phyloP scores from a whole-genome alignment of 1,284 basidiomycete species.

The Ceratobasidium sp. region DNA sequence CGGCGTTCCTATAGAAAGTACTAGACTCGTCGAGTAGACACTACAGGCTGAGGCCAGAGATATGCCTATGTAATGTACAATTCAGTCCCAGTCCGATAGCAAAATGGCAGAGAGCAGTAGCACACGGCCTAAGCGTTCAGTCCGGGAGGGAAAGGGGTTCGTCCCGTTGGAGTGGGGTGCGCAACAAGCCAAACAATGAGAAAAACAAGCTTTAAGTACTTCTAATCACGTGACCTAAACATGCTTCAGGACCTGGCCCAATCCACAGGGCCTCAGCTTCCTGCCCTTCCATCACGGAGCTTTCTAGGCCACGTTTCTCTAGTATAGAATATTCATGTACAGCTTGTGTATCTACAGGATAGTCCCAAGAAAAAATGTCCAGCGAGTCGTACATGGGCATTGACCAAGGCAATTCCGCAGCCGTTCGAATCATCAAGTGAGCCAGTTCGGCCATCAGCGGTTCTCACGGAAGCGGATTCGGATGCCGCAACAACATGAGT shows the following conservation, averaged over 20 bases:
- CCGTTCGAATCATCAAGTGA: background rate
- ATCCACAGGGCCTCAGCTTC: slow-evolving; percentile 7
- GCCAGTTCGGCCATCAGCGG: slow-evolving; percentile 5
- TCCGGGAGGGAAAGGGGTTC: background rate
- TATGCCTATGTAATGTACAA: background rate
- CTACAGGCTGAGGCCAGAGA: background rate
- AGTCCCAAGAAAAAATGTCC: background rate
- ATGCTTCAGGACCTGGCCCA: background rate
- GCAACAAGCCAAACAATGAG: slow-evolving; percentile 15
- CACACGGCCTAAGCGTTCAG: background rate
- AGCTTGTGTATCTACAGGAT: slow-evolving; percentile 10
- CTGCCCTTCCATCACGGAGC: slow-evolving; percentile 20
- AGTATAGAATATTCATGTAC: background rate
- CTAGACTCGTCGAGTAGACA: background rate
- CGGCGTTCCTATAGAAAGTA: background rate
- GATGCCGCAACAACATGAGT: background rate
- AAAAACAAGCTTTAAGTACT: slow-evolving; percentile 37
- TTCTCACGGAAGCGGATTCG: slow-evolving; percentile 31
- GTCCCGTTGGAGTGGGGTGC: slow-evolving; percentile 33
- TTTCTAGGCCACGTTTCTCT: slow-evolving; percentile 1
- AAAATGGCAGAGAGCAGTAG: background rate
- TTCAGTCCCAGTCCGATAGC: slow-evolving; percentile 11
- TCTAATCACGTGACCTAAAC: slow-evolving; percentile 25
- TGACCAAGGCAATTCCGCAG: background rate
- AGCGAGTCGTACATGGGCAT: background rate